These are phyloP conservation scores for Acanthamoeba sp. DNA, from an alignment of 208 protist genomes.

Conservation along the genomic window DNA sequence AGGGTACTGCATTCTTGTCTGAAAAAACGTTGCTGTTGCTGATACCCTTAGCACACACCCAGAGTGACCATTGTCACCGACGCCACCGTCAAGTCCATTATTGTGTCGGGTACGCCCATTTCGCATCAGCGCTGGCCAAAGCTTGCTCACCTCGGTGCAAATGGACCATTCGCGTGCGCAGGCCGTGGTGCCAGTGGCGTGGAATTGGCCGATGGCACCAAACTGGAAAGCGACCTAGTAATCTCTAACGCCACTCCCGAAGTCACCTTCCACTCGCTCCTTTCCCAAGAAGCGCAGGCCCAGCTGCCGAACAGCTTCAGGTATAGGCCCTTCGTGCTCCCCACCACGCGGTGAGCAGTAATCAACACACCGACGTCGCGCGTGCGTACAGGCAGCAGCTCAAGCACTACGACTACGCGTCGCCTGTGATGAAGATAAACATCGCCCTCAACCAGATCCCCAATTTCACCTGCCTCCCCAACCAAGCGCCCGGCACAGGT, in stretches of 20 bases:
- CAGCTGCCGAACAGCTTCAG: conserved; percentile 19
- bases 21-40: too few species aligned
- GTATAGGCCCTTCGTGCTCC: too few species aligned
- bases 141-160: not conserved
- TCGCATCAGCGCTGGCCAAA: not conserved
- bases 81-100: conserved; percentile 27
- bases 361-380: too few species aligned
- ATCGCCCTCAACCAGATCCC: conserved; percentile 83
- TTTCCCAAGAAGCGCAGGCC: conserved; percentile 52
- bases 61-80: conserved; percentile 73
- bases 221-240: conserved; percentile 68
- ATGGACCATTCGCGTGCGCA: not conserved
- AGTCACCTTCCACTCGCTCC: conserved; percentile 64
- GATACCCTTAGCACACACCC: too few species aligned
- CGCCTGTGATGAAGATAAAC: conserved; percentile 85
- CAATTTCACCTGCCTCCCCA: conserved; percentile 79
- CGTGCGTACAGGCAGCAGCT: not conserved
- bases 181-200: not conserved
- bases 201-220: conserved; percentile 61
- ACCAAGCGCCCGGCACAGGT: conserved; percentile 24
- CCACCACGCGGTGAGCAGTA: too few species aligned
- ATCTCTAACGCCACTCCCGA: conserved; percentile 80
- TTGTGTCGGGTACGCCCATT: not conserved
- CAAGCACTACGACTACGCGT: conserved; percentile 68
- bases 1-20: too few species aligned